Evolutionary conservation across 306 rosid genomes (phyloP).

Genomic region (Prunus campanulata): DNA sequence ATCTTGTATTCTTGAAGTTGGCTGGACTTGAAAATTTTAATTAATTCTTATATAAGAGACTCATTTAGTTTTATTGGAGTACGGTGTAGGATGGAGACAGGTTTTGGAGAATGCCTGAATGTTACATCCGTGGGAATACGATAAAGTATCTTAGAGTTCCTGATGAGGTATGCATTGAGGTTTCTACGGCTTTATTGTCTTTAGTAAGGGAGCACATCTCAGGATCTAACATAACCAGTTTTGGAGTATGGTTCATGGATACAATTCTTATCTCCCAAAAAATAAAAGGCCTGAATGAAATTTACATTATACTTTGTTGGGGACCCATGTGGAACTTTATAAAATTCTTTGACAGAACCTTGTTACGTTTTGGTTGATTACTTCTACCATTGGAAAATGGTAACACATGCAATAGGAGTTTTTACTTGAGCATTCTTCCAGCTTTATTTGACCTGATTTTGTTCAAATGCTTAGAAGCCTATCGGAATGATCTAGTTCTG

Average conservation of each 20-base stretch:
- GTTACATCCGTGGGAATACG: conserved; percentile 94
- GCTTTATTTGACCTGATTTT: background rate
- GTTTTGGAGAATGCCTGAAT: conserved; percentile 99
- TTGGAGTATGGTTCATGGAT: background rate
- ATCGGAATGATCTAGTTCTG: conserved; percentile 22
- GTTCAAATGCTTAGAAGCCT: background rate
- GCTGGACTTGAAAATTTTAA: background rate
- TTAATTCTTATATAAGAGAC: background rate
- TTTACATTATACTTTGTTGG: background rate
- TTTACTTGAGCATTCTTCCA: background rate
- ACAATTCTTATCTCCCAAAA: background rate
- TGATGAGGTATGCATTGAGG: conserved; percentile 63
- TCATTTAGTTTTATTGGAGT: background rate
- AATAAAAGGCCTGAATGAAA: background rate
- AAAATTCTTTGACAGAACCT: background rate
- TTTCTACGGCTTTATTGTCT: background rate
- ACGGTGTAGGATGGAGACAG: conserved; percentile 86
- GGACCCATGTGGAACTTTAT: background rate
- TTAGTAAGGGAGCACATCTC: background rate
- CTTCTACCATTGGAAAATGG: background rate
- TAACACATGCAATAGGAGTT: background rate
- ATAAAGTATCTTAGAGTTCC: conserved; percentile 97
- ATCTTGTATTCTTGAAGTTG: background rate
- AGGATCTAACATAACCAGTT: background rate
- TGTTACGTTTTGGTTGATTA: background rate